Conservation (phyloP, 148 eudicot species). For the Vaccinium vitisidaea region DNA sequence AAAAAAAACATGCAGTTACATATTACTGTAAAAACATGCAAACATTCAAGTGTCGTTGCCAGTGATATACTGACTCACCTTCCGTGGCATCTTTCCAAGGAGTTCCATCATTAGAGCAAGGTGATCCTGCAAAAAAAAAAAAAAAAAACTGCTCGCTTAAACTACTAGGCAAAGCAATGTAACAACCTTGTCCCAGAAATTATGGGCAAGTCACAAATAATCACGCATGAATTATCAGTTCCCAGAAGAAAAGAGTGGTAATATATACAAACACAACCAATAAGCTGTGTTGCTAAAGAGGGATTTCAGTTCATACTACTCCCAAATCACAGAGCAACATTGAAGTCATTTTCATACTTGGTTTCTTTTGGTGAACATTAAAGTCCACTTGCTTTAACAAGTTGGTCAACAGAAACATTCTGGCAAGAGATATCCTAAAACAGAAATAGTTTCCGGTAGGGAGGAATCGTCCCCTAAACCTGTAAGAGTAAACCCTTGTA, state of each 20-base stretch:
- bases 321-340: not conserved
- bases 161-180: not conserved
- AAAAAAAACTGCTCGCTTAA: conserved; percentile 3
- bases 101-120: conserved; percentile 97
- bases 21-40: not conserved
- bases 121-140: conserved; percentile 71
- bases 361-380: not conserved
- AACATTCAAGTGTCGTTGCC: not conserved
- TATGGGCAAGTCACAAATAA: not conserved
- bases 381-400: not conserved
- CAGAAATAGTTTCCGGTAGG: not conserved
- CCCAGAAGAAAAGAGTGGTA: not conserved
- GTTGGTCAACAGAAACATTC: not conserved
- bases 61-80: conserved; percentile 45
- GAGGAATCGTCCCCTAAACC: not conserved
- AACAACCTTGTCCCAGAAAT: not conserved
- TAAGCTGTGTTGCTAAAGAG: not conserved
- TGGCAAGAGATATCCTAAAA: not conserved
- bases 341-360: not conserved
- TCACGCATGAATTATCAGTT: not conserved
- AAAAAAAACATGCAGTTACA: not conserved
- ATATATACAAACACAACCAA: not conserved
- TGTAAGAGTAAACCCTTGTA: not conserved
- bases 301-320: not conserved
- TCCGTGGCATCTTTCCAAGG: conserved; percentile 92